A percentile compares a stretch with the other conserved stretches of the same genome.
Conservation (phyloP, 305 asterid species). For the Withania somnifera region DNA sequence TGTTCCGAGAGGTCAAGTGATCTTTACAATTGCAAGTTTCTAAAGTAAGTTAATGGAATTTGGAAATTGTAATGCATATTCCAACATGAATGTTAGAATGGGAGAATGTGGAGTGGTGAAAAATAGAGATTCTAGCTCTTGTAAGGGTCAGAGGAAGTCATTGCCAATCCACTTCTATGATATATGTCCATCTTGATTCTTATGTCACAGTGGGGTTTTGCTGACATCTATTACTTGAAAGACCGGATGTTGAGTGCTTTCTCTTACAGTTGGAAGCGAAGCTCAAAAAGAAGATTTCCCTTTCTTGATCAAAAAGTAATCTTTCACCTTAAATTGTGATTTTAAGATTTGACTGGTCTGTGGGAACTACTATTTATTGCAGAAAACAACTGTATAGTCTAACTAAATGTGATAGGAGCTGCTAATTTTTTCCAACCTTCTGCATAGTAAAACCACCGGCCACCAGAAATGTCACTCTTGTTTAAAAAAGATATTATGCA, state of each 20-base stretch:
- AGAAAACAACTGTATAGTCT: neutral
- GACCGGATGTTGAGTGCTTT: neutral
- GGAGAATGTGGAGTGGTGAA: neutral
- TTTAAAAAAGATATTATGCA: neutral
- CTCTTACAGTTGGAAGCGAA: neutral
- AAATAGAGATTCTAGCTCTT: neutral
- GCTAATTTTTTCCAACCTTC: neutral
- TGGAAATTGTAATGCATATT: neutral
- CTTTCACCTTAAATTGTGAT: neutral
- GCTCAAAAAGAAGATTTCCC: neutral
- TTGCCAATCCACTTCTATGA: neutral
- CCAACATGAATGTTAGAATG: neutral
- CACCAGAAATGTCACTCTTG: neutral
- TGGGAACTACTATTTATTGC: neutral
- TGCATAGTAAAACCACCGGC: neutral
- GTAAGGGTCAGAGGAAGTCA: neutral
- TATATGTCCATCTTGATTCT: neutral
- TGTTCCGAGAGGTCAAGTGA: neutral
- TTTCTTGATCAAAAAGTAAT: neutral
- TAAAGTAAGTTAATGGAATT: neutral
- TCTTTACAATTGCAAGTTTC: neutral
- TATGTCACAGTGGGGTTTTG: neutral
- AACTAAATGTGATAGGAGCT: neutral
- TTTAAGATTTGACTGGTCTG: neutral
- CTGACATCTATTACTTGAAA: neutral